phyloP scores from a whole-genome alignment of 164 flowering plant species.

The Nelumbo lutea region DNA sequence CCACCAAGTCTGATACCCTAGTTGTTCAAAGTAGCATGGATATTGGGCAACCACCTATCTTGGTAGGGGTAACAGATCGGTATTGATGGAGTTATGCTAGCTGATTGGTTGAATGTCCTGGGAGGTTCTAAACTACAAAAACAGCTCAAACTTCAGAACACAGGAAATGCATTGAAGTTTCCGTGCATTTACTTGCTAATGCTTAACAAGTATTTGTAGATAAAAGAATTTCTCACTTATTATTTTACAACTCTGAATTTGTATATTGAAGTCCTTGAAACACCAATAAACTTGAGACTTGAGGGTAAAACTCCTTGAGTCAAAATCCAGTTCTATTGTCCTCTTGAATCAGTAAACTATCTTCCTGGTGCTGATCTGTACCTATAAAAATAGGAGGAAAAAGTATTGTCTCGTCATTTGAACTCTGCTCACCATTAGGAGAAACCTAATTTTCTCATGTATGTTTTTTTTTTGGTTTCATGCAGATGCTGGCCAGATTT shows the following conservation, averaged over 20 bases:
- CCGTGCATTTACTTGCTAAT: no score
- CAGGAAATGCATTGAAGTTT: background rate
- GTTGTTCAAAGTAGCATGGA: background rate
- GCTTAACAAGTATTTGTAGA: no score
- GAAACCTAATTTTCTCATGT: background rate
- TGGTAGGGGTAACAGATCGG: background rate
- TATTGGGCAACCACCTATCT: background rate
- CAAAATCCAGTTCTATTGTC: no score
- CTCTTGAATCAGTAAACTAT: background rate
- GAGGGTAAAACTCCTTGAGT: background rate
- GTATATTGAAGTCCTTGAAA: no score
- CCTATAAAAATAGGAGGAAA: no score
- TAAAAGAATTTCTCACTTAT: no score
- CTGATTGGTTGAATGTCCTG: background rate
- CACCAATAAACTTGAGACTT: background rate
- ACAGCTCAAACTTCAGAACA: background rate
- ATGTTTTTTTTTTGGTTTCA: background rate
- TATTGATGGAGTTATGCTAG: background rate
- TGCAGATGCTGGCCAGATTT: constrained; percentile 96
- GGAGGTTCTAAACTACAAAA: background rate
- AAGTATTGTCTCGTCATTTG: background rate
- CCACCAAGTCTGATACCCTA: no score
- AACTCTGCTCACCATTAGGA: background rate
- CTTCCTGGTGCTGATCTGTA: background rate
- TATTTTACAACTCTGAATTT: no score